Conservation (phyloP, 495 filamentous ascomycete genomes). For the Penicillium diatomitis region DNA sequence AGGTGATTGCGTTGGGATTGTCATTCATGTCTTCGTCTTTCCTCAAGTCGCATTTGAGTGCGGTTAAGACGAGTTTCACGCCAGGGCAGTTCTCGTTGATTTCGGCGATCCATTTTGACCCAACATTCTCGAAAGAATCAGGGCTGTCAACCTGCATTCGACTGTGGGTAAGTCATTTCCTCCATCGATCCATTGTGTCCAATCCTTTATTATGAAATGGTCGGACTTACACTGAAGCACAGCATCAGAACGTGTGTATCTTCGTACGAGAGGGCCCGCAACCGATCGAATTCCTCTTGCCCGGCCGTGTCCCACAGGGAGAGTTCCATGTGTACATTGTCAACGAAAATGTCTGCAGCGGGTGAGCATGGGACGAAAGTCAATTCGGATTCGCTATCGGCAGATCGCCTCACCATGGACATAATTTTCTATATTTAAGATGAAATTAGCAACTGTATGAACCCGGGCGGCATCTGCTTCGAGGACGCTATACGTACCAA, state of each 20-base stretch:
- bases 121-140: slow-evolving; percentile 95
- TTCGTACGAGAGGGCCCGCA: slow-evolving; percentile 92
- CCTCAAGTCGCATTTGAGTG: slow-evolving; percentile 91
- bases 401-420: slow-evolving; percentile 67
- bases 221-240: slow-evolving; percentile 67
- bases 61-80: slow-evolving; percentile 91
- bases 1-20: slow-evolving; percentile 65
- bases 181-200: not conserved
- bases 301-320: slow-evolving; percentile 98
- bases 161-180: slow-evolving; percentile 3
- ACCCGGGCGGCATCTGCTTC: not conserved
- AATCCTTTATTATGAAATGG: not conserved
- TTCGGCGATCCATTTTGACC: slow-evolving; percentile 95
- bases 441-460: slow-evolving; percentile 20
- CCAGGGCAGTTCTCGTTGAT: slow-evolving; percentile 95
- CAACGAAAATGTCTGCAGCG: slow-evolving; percentile 84
- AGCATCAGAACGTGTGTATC: slow-evolving; percentile 98
- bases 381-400: slow-evolving; percentile 4
- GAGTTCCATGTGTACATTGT: slow-evolving; percentile 90
- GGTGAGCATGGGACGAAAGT: slow-evolving; percentile 3
- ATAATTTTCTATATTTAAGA: slow-evolving; percentile 66
- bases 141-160: slow-evolving; percentile 68
- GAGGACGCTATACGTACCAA: slow-evolving; percentile 44
- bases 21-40: slow-evolving; percentile 55
- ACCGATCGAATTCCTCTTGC: slow-evolving; percentile 97